Percentiles rank a stretch among this genome's conserved stretches.
phyloP scores from a whole-genome alignment of 148 eudicot species.

The Arctostaphylos glauca region DNA sequence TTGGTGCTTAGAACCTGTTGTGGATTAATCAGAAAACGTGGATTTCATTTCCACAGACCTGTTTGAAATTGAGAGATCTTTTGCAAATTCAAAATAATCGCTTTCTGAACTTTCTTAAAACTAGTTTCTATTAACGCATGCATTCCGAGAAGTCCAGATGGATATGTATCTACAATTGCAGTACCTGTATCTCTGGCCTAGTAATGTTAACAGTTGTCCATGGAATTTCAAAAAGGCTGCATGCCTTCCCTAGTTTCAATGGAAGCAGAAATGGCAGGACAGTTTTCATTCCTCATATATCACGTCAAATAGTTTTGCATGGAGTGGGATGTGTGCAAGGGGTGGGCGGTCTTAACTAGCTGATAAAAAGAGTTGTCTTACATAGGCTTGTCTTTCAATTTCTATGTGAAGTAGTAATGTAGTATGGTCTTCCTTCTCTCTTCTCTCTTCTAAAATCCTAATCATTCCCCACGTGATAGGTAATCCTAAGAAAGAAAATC shows the following conservation, averaged over 20 bases:
- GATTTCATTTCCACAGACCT: background rate
- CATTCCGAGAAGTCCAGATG: too few relatives aligned
- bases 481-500: too few relatives aligned
- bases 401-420: background rate
- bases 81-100: background rate
- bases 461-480: too few relatives aligned
- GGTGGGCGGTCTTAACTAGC: background rate
- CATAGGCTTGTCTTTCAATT: background rate
- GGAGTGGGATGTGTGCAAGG: background rate
- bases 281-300: background rate
- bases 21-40: background rate
- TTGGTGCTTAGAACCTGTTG: background rate
- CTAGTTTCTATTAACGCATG: too few relatives aligned
- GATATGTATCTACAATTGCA: background rate
- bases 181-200: background rate
- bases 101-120: background rate
- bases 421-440: background rate
- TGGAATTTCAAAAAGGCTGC: too few relatives aligned
- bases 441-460: too few relatives aligned
- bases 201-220: background rate
- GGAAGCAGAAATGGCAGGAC: background rate
- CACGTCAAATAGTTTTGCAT: background rate
- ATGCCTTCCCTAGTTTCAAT: background rate
- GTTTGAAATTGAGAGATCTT: background rate
- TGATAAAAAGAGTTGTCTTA: background rate